These are phyloP conservation scores for Lachancea nothofagi DNA, from an alignment of 805 yeast genomes.

Conservation along the genomic window DNA sequence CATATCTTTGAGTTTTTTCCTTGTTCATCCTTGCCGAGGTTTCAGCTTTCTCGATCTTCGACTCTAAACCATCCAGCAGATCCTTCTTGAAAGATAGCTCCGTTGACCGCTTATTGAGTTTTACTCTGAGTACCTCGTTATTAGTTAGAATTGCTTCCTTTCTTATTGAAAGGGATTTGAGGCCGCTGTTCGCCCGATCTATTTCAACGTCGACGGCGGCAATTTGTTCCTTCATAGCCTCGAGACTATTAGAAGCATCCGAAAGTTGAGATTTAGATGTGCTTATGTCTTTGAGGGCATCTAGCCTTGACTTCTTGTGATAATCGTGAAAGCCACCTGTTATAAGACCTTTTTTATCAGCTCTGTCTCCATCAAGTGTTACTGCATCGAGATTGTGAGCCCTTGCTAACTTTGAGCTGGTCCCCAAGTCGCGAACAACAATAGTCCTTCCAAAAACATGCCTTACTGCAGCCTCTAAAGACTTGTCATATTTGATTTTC, in stretches of 20 bases:
- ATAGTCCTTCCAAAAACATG: constrained; percentile 80
- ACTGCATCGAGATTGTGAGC: constrained; percentile 62
- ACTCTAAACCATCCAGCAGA: constrained; percentile 34
- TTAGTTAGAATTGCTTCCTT: constrained; percentile 41
- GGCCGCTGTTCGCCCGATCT: constrained; percentile 43
- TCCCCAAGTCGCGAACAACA: constrained; percentile 63
- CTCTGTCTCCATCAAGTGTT: constrained; percentile 88
- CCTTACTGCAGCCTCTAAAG: constrained; percentile 58
- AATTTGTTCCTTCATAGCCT: constrained; percentile 37
- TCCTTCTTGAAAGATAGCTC: constrained; percentile 42
- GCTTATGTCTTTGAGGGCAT: constrained; percentile 54
- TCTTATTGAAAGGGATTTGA: constrained; percentile 31
- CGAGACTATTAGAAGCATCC: constrained; percentile 36
- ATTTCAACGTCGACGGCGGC: constrained; percentile 47
- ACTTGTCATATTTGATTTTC: constrained; percentile 58
- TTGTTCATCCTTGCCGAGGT: constrained; percentile 33
- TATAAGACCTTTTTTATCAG: constrained; percentile 75
- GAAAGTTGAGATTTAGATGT: constrained; percentile 37
- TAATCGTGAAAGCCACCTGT: constrained; percentile 81
- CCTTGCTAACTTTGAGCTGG: constrained; percentile 63
- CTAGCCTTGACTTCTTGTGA: constrained; percentile 60
- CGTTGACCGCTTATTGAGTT: constrained; percentile 38
- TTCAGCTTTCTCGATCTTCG: constrained; percentile 35
- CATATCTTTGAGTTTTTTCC: constrained; percentile 40
- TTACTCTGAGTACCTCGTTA: constrained; percentile 41